Evolutionary conservation across 1,139 yeast genomes (phyloP), one percentile per base, ranked within the genome.

Genomic region (Kodamaea derodonti): DNA sequence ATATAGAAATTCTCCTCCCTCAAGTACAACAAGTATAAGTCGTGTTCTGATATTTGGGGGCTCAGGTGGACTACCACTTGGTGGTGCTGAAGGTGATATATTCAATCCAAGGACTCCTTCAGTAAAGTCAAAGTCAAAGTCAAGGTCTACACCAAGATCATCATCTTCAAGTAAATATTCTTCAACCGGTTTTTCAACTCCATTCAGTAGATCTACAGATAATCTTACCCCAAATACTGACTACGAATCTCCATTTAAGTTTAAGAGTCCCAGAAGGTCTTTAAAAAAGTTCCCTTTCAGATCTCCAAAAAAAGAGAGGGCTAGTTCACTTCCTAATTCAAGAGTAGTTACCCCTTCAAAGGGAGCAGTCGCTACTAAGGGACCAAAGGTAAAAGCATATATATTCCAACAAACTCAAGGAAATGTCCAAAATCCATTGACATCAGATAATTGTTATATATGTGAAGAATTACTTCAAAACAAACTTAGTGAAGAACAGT

Each of bases 381-480:
- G 65, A 2, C 65, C 65, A 3, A 52, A 48, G 31, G 49, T 60
- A 10, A 51, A 49, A 31, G 60, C 63, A 2, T 58, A 48, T 34
- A 46, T 51, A 6, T 53, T 46, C 33, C 36, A 50, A 3, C 55
- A 51, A 34, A 38, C 46, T n/a, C 48, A 46, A 14, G 34, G 20
- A 10, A 6, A 37, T n/a, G 15, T 29, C 3, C 14, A 23, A 24
- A 33, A 32, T 13, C 37, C 37, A 14, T 17, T 13, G 12, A 12
- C 35, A 6, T 34, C 20, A 5, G 45, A 38, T n/a, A 47, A 37
- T 14, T 68, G 74, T 37, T 62, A 59, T 30, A 54, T 68, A 8
- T 68, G 74, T 43, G 58, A 56, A 11, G 73, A 68, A 35, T 44
- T 50, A 9, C 49, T 67, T 11, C 50, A 56, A 30, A 53, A 60